Evolutionary conservation across 2,329 filamentous ascomycete species (phyloP).

Genomic region (Ustulina deusta): DNA sequence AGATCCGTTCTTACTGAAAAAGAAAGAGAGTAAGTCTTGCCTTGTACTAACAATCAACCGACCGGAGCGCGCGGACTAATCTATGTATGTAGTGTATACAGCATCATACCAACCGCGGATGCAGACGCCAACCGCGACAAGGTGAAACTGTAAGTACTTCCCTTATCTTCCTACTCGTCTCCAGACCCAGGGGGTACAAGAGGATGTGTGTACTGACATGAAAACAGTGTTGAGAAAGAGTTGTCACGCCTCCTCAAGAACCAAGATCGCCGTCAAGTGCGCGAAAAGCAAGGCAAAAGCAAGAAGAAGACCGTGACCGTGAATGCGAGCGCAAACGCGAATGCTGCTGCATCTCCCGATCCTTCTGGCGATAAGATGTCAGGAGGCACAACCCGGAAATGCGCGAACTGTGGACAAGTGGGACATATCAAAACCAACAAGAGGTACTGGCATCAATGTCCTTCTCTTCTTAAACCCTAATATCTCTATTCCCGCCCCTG

Average conservation of each 20-base stretch:
- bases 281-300: constrained; percentile 85
- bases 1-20: constrained; percentile 78
- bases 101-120: constrained; percentile 62
- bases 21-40: constrained; percentile 74
- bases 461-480: constrained; percentile 43
- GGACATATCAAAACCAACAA: constrained; percentile 99
- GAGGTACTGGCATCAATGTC: constrained; percentile 73
- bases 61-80: constrained; percentile 51
- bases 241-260: constrained; percentile 89
- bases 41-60: constrained; percentile 37
- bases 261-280: constrained; percentile 87
- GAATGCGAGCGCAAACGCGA: constrained; percentile 36
- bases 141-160: constrained; percentile 54
- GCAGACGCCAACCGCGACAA: constrained; percentile 64
- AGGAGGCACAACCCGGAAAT: constrained; percentile 85
- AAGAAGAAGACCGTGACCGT: constrained; percentile 56
- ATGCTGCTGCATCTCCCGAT: constrained; percentile 63
- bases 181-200: neutral
- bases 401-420: constrained; percentile 95
- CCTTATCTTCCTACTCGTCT: neutral
- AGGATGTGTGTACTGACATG: constrained; percentile 54
- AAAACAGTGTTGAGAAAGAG: constrained; percentile 74
- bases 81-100: constrained; percentile 61
- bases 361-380: constrained; percentile 64
- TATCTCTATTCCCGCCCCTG: constrained; percentile 36